phyloP scores from a whole-genome alignment of 1,284 basidiomycete species.

The Ceratorhiza oryzae-sativae region DNA sequence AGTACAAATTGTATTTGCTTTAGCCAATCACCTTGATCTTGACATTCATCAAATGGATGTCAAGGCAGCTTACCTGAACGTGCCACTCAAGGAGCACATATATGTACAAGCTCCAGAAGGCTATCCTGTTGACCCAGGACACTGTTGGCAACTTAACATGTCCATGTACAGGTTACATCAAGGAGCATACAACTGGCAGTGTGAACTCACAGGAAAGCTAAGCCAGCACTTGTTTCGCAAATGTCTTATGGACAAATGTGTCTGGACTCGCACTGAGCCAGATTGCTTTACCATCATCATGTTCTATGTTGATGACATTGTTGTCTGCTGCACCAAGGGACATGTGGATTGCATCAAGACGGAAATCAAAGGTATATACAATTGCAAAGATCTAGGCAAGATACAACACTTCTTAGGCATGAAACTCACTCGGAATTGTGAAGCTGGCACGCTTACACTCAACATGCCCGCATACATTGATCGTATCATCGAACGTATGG shows the following conservation, averaged over 20 bases:
- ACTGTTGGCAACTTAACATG: slow-evolving; percentile 1
- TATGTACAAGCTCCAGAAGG: slow-evolving; percentile 31
- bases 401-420: slow-evolving; percentile 14
- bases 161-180: slow-evolving; percentile 52
- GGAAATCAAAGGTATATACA: slow-evolving; percentile 8
- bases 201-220: slow-evolving; percentile 45
- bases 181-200: slow-evolving; percentile 48
- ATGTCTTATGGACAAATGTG: neutral
- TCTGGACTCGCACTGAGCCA: slow-evolving; percentile 13
- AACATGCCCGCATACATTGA: neutral
- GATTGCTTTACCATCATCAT: too few species aligned
- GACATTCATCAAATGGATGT: slow-evolving; percentile 44
- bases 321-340: neutral
- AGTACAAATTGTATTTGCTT: slow-evolving; percentile 50
- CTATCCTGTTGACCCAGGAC: neutral
- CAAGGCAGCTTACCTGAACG: slow-evolving; percentile 45
- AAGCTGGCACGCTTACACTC: neutral
- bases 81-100: slow-evolving; percentile 42
- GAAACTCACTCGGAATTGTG: slow-evolving; percentile 4
- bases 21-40: slow-evolving; percentile 48
- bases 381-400: slow-evolving; percentile 15
- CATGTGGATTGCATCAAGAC: slow-evolving; percentile 17
- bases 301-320: slow-evolving; percentile 5
- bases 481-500: neutral
- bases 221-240: slow-evolving; percentile 4